Base-by-base conservation (phyloP, 139 green algal species). In the Chlamydomonas sp. region DNA sequence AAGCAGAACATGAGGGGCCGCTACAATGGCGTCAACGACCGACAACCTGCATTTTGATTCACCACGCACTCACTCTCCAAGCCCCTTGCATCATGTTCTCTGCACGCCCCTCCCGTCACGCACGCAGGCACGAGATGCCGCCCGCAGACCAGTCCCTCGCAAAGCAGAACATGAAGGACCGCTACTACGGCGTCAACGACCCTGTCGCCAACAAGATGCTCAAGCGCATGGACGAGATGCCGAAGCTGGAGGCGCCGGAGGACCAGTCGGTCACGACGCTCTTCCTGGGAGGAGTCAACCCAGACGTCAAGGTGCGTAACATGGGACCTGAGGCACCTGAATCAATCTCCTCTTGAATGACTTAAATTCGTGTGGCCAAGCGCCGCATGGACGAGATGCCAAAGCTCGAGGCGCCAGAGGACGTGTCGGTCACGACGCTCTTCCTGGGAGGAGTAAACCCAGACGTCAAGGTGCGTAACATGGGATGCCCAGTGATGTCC, bases 171-270 rank as follows among this genome's bases (percentile, higher is more conserved):
- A 96, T 97, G 74, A 95, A 95, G 79, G 91, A 97, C 69, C 78
- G 94, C 22, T 99, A 98, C 84, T 97, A 96, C 67, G 94, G 94
- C 48, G 84, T 95, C 48, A 98, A 98, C 70, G 95, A 99, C 77
- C 94, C 95, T 1, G 95, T 99, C 35, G 95, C 95, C 1, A 78
- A 84, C 54, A 97, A 97, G 84, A 90, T 98, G 84, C 65, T 98
- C 67, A 69, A 71, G 2, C 69, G 86, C 0, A 84, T 84, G 16
- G 70, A 69, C 2, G 81, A 94, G 28, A 84, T 88, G 79, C 76
- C 81, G 2, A 90, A 82, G 58, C 74, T 97, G 63, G 82, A 75
- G 58, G 85, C 94, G 29, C 94, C 94, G 2, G 92, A 94, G 58
- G 95, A 99, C 83, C 76, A 35, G 62, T 80, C 69, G 54, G 92